These are phyloP conservation scores for Boletus semigastroideus DNA, from an alignment of 1,284 basidiomycete genomes.

Conservation along the genomic window DNA sequence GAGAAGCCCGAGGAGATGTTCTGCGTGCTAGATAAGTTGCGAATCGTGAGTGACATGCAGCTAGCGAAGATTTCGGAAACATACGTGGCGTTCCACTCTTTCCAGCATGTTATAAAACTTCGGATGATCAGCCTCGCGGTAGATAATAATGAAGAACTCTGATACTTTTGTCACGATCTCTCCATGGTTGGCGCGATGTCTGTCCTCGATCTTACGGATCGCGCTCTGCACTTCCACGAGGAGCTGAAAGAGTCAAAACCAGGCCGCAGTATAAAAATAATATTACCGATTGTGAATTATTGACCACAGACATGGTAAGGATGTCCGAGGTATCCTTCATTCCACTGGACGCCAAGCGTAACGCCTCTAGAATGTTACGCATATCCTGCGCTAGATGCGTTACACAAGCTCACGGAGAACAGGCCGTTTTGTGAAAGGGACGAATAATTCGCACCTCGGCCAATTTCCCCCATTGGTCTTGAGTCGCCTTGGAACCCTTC, in stretches of 20 bases:
- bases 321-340: slow-evolving; percentile 23
- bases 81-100: slow-evolving; percentile 23
- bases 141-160: slow-evolving; percentile 3
- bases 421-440: neutral
- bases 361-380: slow-evolving; percentile 22
- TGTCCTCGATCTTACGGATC: slow-evolving; percentile 22
- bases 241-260: slow-evolving; percentile 22
- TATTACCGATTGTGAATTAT: slow-evolving; percentile 22
- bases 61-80: slow-evolving; percentile 9
- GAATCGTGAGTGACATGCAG: slow-evolving; percentile 1
- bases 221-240: slow-evolving; percentile 21
- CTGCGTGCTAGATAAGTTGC: slow-evolving; percentile 24
- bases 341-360: slow-evolving; percentile 25
- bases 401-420: neutral
- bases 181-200: slow-evolving; percentile 19
- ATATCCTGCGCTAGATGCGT: slow-evolving; percentile 27
- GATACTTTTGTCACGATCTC: slow-evolving; percentile 27
- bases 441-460: slow-evolving; percentile 30
- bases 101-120: slow-evolving; percentile 28
- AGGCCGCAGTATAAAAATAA: neutral
- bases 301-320: slow-evolving; percentile 15
- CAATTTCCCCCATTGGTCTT: slow-evolving; percentile 27
- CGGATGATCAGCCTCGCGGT: slow-evolving; percentile 15
- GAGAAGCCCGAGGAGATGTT: slow-evolving; percentile 29
- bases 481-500: slow-evolving; percentile 31